Percentiles rank a stretch among this genome's conserved stretches.
Conservation (phyloP, 2,329 filamentous ascomycete genomes). For the Kalmusia sp. region DNA sequence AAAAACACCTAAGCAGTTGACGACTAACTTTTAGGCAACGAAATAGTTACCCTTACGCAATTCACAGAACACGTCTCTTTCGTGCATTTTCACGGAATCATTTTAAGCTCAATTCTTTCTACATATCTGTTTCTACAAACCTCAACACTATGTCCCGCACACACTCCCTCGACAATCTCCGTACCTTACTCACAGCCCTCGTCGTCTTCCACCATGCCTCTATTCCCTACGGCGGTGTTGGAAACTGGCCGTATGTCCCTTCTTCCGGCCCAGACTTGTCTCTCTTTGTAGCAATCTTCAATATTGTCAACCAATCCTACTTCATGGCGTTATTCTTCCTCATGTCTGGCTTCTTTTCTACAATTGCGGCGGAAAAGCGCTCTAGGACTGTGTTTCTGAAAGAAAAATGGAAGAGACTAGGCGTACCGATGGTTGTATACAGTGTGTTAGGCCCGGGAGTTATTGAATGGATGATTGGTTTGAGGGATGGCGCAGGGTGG, state of each 20-base stretch:
- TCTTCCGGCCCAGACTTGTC: slow-evolving; percentile 8
- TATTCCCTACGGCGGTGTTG: slow-evolving; percentile 26
- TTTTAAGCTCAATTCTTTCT: neutral
- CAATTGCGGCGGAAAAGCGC: slow-evolving; percentile 12
- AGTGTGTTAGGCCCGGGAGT: slow-evolving; percentile 11
- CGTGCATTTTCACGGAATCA: too few relatives aligned
- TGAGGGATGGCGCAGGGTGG: slow-evolving; percentile 3
- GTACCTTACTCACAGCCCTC: slow-evolving; percentile 26
- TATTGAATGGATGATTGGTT: slow-evolving; percentile 5
- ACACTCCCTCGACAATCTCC: slow-evolving; percentile 27
- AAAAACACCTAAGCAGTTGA: neutral
- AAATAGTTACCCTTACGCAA: too few relatives aligned
- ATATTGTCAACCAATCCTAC: slow-evolving; percentile 26
- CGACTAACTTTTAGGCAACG: too few relatives aligned
- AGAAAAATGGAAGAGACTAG: slow-evolving; percentile 25
- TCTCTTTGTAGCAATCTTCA: slow-evolving; percentile 16
- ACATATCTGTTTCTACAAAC: neutral
- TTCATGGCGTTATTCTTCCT: slow-evolving; percentile 32
- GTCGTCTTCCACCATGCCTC: slow-evolving; percentile 27
- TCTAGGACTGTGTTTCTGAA: slow-evolving; percentile 2
- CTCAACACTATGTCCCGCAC: slow-evolving; percentile 8
- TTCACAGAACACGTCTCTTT: too few relatives aligned
- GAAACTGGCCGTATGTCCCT: slow-evolving; percentile 18
- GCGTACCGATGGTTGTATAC: slow-evolving; percentile 21
- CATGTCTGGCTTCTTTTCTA: slow-evolving; percentile 27